Conservation (phyloP, 2,329 filamentous ascomycete genomes). For the Colletotrichum abscissum region DNA sequence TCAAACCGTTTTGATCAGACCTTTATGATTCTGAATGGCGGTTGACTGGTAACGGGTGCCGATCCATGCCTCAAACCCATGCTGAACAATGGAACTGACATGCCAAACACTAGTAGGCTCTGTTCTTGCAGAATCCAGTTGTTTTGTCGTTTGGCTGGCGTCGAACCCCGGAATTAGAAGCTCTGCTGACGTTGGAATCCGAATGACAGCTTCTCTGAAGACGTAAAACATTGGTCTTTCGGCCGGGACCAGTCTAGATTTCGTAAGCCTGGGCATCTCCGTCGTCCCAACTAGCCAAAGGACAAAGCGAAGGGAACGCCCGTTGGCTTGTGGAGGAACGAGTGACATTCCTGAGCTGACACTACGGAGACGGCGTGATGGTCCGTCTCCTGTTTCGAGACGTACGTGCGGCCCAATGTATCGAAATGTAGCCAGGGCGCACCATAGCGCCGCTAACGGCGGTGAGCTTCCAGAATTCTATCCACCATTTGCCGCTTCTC, state of each 20-base stretch:
- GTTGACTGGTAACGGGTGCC: background rate
- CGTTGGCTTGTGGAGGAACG: constrained; percentile 5
- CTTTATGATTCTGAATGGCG: background rate
- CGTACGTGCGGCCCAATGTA: constrained; percentile 6
- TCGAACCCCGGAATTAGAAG: background rate
- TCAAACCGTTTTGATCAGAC: background rate
- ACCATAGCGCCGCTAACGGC: constrained; percentile 20
- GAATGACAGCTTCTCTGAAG: background rate
- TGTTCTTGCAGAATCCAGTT: background rate
- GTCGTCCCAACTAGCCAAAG: constrained; percentile 21
- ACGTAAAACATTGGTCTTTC: background rate
- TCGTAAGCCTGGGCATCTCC: constrained; percentile 5
- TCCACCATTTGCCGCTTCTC: constrained; percentile 27
- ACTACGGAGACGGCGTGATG: constrained; percentile 11
- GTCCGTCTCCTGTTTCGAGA: constrained; percentile 19
- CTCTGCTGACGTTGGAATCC: background rate
- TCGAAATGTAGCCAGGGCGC: constrained; percentile 1
- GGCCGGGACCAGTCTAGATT: constrained; percentile 12
- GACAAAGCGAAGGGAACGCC: constrained; percentile 15
- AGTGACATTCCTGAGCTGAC: constrained; percentile 13
- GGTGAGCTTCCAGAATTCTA: constrained; percentile 31
- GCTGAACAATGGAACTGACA: background rate
- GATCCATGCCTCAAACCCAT: background rate
- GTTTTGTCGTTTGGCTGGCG: background rate
- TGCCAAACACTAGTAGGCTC: background rate